phyloP scores from a whole-genome alignment of 176 grass and related monocot species.

The Raddia distichophylla region DNA sequence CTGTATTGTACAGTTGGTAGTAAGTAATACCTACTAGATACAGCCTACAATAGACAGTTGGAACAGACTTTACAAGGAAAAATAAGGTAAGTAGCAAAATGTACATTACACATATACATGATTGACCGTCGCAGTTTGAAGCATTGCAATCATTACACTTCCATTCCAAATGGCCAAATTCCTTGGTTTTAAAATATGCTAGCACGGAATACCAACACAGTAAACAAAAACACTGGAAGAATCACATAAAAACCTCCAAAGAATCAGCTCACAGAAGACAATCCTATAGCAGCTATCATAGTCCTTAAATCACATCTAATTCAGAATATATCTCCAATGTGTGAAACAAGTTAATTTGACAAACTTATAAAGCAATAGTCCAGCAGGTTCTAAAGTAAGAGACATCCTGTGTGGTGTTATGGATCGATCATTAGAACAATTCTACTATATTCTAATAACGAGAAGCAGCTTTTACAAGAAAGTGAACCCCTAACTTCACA shows the following conservation, averaged over 20 bases:
- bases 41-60: neutral
- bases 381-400: neutral
- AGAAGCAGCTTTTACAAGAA: neutral
- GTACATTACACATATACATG: neutral
- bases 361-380: constrained; percentile 2
- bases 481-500: neutral
- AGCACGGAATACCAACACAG: neutral
- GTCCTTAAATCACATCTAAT: neutral
- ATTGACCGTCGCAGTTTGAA: neutral
- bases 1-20: neutral
- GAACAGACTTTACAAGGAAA: neutral
- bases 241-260: neutral
- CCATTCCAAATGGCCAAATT: neutral
- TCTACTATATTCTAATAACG: neutral
- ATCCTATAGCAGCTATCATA: neutral
- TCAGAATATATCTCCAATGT: neutral
- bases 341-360: neutral
- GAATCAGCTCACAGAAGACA: neutral
- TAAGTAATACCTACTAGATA: neutral
- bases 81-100: neutral
- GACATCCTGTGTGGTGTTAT: neutral
- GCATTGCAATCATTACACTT: neutral
- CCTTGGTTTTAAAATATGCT: neutral
- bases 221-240: neutral
- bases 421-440: neutral